Base-by-base conservation (phyloP, 2,329 filamentous ascomycete species). In the Metarhizium rileyi region DNA sequence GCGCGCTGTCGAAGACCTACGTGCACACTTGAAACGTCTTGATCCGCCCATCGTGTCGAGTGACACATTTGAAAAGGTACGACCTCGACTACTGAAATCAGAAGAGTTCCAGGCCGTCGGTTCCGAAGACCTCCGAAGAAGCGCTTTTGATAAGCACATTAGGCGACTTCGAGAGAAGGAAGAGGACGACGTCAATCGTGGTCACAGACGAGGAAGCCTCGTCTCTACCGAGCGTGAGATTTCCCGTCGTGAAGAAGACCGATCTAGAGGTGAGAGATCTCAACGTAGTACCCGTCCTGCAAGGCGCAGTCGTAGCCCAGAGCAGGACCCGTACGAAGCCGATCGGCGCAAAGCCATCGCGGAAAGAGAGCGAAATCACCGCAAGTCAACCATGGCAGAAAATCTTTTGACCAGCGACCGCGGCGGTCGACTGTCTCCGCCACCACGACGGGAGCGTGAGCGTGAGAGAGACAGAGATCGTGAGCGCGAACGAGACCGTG, bases 311-410 rank as follows among this genome's bases (percentile, higher is more conserved):
- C 88, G 90, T 60, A 90, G 86, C 59, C 90, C 90, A n/a, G 93
- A 97, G 67, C 80, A 81, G 51, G 90, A 98, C 70, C 81, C 88
- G 20, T 98, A 98, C 67, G 93, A 97, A 68, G 93, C 90, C 52
- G 93, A 98, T 64, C 83, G 93, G 56, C 86, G 90, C 61, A 93
- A 91, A 66, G 91, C 91, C 41, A 90, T 93, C 63, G 90, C 90
- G 51, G 90, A 95, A 63, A 85, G 94, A 44, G 94, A 97, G 70
- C 86, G 90, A 56, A 90, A 94, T 59, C 94, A 95, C 69, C 84
- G 88, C 66, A 94, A 93, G 70, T 75, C 81, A 42, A 82, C 78
- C 63, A 81, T 81, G 70, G 86, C 84, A 56, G 80, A 83, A 59
- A 79, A 73, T 56, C 67, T 81, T 20, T 64, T 83, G 48, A 75